Conservation (phyloP, 2,329 filamentous ascomycete genomes). For the Cadophora sp. region DNA sequence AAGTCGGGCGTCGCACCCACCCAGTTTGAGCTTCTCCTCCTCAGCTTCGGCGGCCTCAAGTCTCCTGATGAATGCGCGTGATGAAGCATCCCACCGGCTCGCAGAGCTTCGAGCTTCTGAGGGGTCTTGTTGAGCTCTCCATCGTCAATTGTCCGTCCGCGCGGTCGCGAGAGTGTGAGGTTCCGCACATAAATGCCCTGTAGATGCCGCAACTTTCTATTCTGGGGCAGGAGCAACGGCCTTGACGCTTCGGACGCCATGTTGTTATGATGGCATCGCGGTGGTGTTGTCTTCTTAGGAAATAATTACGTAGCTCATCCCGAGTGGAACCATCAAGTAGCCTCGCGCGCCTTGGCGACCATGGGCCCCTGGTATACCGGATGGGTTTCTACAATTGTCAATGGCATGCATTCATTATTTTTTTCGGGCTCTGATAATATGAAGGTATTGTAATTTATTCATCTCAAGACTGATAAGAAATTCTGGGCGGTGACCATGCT, state of each 20-base stretch:
- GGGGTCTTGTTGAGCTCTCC: conserved; percentile 71
- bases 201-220: conserved; percentile 87
- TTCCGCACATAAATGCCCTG: conserved; percentile 89
- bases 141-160: conserved; percentile 74
- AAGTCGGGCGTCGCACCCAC: conserved; percentile 61
- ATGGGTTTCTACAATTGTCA: no score
- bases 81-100: conserved; percentile 58
- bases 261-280: conserved; percentile 26
- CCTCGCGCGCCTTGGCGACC: neutral
- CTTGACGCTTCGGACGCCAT: conserved; percentile 43
- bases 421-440: neutral
- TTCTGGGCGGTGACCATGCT: no score
- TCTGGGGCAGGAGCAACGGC: conserved; percentile 69
- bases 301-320: neutral
- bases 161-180: conserved; percentile 68
- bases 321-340: neutral
- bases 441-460: neutral
- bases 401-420: neutral
- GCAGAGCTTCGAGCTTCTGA: conserved; percentile 63
- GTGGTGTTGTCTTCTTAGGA: conserved; percentile 18
- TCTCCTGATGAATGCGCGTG: conserved; percentile 62
- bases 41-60: conserved; percentile 50
- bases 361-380: no score
- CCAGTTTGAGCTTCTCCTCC: conserved; percentile 70
- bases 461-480: no score